Percentiles rank a stretch among this genome's conserved stretches.
phyloP scores from a whole-genome alignment of 2,329 filamentous ascomycete genomes.

The Monosporascus ibericus region DNA sequence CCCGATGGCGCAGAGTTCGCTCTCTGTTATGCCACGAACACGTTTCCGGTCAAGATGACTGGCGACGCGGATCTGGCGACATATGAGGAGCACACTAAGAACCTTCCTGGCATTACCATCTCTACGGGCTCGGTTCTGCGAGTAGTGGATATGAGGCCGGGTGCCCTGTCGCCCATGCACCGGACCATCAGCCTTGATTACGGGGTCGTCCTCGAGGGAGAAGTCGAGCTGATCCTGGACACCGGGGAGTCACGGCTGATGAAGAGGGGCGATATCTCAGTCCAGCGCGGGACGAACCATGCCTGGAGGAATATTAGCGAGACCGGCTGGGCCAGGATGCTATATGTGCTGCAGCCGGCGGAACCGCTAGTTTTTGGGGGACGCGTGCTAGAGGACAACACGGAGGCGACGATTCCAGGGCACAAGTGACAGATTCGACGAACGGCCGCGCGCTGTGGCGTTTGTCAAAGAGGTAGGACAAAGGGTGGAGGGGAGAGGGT shows the following conservation, averaged over 20 bases:
- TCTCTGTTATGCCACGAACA: slow-evolving; percentile 42
- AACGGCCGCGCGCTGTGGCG: too few relatives aligned
- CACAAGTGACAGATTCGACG: too few relatives aligned
- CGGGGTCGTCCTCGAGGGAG: slow-evolving; percentile 34
- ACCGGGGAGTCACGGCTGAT: slow-evolving; percentile 36
- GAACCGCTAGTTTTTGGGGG: too few relatives aligned
- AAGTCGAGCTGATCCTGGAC: slow-evolving; percentile 42
- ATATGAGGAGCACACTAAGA: slow-evolving; percentile 36
- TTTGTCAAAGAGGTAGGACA: too few relatives aligned
- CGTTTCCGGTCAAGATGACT: slow-evolving; percentile 39
- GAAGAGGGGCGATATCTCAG: slow-evolving; percentile 32
- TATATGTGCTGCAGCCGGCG: too few relatives aligned
- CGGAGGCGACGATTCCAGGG: too few relatives aligned
- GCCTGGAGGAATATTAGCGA: too few relatives aligned
- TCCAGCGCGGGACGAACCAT: too few relatives aligned
- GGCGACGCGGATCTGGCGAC: slow-evolving; percentile 37
- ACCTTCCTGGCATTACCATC: slow-evolving; percentile 43
- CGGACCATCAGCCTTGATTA: too few relatives aligned
- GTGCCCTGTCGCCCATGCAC: slow-evolving; percentile 29
- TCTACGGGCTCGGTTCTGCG: slow-evolving; percentile 36
- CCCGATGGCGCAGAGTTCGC: slow-evolving; percentile 39
- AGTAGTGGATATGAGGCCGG: slow-evolving; percentile 40
- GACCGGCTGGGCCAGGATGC: too few relatives aligned
- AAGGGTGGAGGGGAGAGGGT: too few relatives aligned
- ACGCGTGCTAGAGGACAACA: too few relatives aligned